These are phyloP conservation scores for Backusella australiensis DNA, from an alignment of 192 early-diverging fungal genomes.

Conservation along the genomic window DNA sequence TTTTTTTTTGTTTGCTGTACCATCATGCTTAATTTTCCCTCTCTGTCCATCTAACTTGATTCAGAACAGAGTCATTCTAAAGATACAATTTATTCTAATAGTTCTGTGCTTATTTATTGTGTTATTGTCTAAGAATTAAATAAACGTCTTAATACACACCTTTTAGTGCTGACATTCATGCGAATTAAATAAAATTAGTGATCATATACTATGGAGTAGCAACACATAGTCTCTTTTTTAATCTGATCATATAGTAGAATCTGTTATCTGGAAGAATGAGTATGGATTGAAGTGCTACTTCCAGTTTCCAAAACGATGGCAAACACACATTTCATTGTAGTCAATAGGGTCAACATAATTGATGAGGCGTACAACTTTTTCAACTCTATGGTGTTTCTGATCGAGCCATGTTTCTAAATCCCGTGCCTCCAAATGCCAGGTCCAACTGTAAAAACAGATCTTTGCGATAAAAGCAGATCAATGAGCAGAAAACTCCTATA, in stretches of 20 bases:
- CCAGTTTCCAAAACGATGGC: no score
- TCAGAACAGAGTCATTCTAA: neutral
- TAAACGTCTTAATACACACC: neutral
- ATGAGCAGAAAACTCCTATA: neutral
- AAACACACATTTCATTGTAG: no score
- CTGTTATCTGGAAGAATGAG: no score
- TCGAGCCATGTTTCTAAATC: no score
- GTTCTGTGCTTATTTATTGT: neutral
- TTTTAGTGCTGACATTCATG: neutral
- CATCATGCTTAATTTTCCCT: neutral
- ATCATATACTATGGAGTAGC: neutral
- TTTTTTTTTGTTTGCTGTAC: neutral
- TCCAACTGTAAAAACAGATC: neutral
- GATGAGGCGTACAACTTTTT: no score
- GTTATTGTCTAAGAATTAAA: neutral
- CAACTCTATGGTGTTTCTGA: no score
- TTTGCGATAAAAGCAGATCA: neutral
- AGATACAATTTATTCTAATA: neutral
- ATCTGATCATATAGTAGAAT: neutral
- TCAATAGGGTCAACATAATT: no score
- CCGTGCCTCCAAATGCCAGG: no score
- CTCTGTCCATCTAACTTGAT: neutral
- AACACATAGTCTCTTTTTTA: neutral
- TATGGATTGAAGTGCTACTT: no score
- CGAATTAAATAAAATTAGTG: neutral